These are phyloP conservation scores for Colletotrichum falcatum DNA, from an alignment of 2,329 filamentous ascomycete genomes.

Conservation along the genomic window DNA sequence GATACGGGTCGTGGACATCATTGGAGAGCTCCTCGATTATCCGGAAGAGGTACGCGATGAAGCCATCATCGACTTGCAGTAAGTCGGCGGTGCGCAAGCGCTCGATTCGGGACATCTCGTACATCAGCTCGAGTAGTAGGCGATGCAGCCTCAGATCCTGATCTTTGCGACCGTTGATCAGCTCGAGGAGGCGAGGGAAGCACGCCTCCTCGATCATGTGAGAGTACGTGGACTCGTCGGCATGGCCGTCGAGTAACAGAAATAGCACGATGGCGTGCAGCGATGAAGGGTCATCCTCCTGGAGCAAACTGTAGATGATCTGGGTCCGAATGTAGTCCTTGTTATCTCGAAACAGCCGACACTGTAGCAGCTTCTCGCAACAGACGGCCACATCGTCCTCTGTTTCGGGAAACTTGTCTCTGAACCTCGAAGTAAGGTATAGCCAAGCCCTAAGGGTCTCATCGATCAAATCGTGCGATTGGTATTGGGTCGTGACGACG, in stretches of 20 bases:
- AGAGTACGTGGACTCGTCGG: conserved; percentile 82
- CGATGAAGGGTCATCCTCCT: conserved; percentile 87
- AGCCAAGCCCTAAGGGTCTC: conserved; percentile 88
- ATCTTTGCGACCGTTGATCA: conserved; percentile 76
- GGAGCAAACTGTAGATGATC: conserved; percentile 88
- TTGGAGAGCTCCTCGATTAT: conserved; percentile 90
- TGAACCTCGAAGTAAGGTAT: conserved; percentile 79
- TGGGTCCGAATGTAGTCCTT: conserved; percentile 91
- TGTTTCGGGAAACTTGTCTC: conserved; percentile 79
- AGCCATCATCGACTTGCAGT: conserved; percentile 80
- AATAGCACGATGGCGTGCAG: conserved; percentile 87
- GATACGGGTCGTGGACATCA: conserved; percentile 91
- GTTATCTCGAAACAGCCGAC: conserved; percentile 79
- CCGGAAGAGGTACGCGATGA: conserved; percentile 85
- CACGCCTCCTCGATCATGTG: conserved; percentile 89
- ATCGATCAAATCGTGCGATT: conserved; percentile 75
- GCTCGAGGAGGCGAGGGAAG: conserved; percentile 84
- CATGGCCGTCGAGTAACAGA: conserved; percentile 86
- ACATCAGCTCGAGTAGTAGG: conserved; percentile 87
- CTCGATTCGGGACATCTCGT: conserved; percentile 96
- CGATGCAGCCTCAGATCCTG: conserved; percentile 80
- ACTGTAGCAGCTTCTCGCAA: conserved; percentile 81
- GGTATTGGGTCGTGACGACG: conserved; percentile 60
- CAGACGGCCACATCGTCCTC: conserved; percentile 86
- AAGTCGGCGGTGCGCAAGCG: conserved; percentile 82